phyloP scores from a whole-genome alignment of 768 basidiomycete genomes.

The Termitomyces eurrhizus region DNA sequence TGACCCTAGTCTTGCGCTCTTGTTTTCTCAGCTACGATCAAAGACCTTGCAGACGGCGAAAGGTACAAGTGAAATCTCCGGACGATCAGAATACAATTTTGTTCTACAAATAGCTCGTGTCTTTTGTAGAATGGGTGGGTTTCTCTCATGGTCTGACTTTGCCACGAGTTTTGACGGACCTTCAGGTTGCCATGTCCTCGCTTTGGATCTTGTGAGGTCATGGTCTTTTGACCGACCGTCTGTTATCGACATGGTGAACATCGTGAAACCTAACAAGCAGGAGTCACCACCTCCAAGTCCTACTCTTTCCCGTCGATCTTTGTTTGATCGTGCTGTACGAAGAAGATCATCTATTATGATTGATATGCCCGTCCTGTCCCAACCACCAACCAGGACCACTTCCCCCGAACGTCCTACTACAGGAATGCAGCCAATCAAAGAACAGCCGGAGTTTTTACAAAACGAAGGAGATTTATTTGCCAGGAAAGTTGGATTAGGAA shows the following conservation, averaged over 20 bases:
- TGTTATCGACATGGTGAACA: slow-evolving; percentile 20
- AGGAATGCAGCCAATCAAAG: slow-evolving; percentile 20
- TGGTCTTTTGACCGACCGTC: slow-evolving; percentile 91
- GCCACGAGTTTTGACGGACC: background rate
- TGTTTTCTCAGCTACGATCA: slow-evolving; percentile 86
- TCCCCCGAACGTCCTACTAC: slow-evolving; percentile 38
- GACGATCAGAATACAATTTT: slow-evolving; percentile 89
- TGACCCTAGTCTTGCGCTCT: slow-evolving; percentile 86
- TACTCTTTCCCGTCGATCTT: slow-evolving; percentile 36
- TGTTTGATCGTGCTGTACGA: slow-evolving; percentile 51
- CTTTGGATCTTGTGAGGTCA: slow-evolving; percentile 81
- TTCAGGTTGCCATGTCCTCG: slow-evolving; percentile 89
- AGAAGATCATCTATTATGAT: slow-evolving; percentile 77
- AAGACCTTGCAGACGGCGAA: slow-evolving; percentile 92
- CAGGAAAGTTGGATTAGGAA: slow-evolving; percentile 73
- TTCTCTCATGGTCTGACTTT: background rate
- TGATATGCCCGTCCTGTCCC: slow-evolving; percentile 77
- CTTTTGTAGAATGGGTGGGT: slow-evolving; percentile 90
- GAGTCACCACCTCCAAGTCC: slow-evolving; percentile 41
- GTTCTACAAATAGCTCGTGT: slow-evolving; percentile 92
- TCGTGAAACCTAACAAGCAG: slow-evolving; percentile 8
- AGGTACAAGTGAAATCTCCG: slow-evolving; percentile 89
- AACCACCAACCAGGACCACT: slow-evolving; percentile 51
- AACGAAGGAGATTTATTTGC: slow-evolving; percentile 58
- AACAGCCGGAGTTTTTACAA: slow-evolving; percentile 28